phyloP scores from a whole-genome alignment of 2,329 filamentous ascomycete species.

The Beauveria varroae region DNA sequence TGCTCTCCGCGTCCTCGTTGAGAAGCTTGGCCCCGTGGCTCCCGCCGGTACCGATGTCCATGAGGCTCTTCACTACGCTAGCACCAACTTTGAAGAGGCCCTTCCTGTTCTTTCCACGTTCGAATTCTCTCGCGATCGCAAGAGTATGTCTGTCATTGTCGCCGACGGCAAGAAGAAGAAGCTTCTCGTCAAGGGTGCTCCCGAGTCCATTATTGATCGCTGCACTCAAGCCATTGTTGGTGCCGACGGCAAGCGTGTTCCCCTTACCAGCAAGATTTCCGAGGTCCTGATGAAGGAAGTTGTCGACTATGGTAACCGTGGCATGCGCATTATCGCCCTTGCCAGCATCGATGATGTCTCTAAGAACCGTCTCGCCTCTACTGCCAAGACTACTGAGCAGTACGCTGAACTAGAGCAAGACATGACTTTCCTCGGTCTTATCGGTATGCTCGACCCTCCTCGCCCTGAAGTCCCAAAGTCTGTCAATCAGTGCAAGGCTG shows the following conservation, averaged over 20 bases:
- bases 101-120: constrained; percentile 76
- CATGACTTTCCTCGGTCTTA: constrained; percentile 87
- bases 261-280: constrained; percentile 61
- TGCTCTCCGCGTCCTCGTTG: constrained; percentile 79
- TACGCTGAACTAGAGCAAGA: constrained; percentile 86
- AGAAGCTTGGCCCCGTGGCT: constrained; percentile 86
- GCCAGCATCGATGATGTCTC: constrained; percentile 74
- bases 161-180: constrained; percentile 62
- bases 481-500: constrained; percentile 81
- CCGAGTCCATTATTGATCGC: constrained; percentile 87
- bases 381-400: constrained; percentile 73
- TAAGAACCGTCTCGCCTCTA: constrained; percentile 59
- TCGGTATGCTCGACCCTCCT: constrained; percentile 95
- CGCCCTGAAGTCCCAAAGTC: constrained; percentile 83
- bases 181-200: constrained; percentile 92
- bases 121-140: constrained; percentile 94
- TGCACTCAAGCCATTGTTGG: constrained; percentile 79
- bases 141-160: constrained; percentile 98
- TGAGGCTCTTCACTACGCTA: constrained; percentile 71
- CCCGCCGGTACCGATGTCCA: constrained; percentile 42
- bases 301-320: constrained; percentile 81
- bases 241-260: constrained; percentile 66
- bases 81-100: constrained; percentile 73
- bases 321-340: constrained; percentile 89
- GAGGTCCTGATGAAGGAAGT: constrained; percentile 71